These are phyloP conservation scores for Piper longum DNA, from an alignment of 164 flowering plant genomes.

Conservation along the genomic window DNA sequence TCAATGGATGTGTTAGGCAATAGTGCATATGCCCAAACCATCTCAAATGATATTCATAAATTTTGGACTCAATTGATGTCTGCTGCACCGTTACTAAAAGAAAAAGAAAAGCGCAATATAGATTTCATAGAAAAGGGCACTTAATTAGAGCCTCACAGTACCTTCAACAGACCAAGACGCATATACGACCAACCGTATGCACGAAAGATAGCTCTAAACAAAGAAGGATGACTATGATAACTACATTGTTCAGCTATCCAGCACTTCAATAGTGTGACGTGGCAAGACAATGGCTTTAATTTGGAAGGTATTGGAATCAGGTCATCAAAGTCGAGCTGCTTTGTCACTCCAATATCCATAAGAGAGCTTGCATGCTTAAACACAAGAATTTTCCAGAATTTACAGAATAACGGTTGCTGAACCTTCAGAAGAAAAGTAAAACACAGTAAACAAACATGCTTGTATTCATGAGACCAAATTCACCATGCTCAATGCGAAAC, in stretches of 20 bases:
- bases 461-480: not conserved
- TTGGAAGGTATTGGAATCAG: slow-evolving; percentile 55
- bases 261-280: slow-evolving; percentile 28
- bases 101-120: no score
- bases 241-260: slow-evolving; percentile 45
- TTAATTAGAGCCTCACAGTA: slow-evolving; percentile 11
- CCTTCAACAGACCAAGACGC: slow-evolving; percentile 74
- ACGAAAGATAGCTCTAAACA: slow-evolving; percentile 50
- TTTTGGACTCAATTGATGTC: no score
- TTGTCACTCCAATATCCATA: slow-evolving; percentile 48
- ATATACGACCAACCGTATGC: slow-evolving; percentile 84
- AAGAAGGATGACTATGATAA: slow-evolving; percentile 32
- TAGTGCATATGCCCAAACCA: no score
- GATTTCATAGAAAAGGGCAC: no score
- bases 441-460: not conserved
- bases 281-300: slow-evolving; percentile 54
- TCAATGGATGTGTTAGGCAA: no score
- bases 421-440: slow-evolving; percentile 4
- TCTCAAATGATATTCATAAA: no score
- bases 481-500: not conserved
- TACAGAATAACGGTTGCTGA: slow-evolving; percentile 21
- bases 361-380: slow-evolving; percentile 47
- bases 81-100: no score
- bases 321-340: slow-evolving; percentile 82
- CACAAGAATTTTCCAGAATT: slow-evolving; percentile 46